Conservation (phyloP, 805 yeast genomes). For the Ogataea nonfermentans region DNA sequence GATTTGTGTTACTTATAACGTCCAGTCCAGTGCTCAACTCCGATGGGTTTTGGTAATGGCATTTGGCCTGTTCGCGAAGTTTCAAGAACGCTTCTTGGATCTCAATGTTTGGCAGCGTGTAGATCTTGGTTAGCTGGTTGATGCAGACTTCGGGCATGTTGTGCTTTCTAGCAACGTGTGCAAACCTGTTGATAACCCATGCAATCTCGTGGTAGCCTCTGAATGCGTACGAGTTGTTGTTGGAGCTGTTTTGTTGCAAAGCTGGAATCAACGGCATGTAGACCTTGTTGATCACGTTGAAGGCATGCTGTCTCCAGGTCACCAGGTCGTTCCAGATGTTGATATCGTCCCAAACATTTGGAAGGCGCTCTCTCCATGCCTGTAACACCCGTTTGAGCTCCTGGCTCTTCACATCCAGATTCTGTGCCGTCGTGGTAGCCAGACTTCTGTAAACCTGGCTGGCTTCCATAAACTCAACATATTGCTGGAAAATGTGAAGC, state of each 20-base stretch:
- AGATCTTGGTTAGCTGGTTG: conserved; percentile 86
- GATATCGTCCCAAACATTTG: conserved; percentile 96
- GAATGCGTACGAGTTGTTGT: conserved; percentile 89
- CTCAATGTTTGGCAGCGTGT: conserved; percentile 94
- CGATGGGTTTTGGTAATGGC: conserved; percentile 88
- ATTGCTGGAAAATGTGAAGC: conserved; percentile 93
- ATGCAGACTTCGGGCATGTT: conserved; percentile 96
- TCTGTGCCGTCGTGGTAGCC: conserved; percentile 86
- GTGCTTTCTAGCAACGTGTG: conserved; percentile 97
- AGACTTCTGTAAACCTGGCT: conserved; percentile 88
- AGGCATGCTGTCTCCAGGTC: conserved; percentile 98
- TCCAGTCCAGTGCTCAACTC: conserved; percentile 94
- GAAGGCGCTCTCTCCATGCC: conserved; percentile 97
- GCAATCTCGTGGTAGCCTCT: conserved; percentile 98
- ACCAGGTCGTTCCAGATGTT: conserved; percentile 97
- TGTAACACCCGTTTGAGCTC: conserved; percentile 92
- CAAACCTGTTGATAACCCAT: conserved; percentile 97
- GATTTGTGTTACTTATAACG: conserved; percentile 92
- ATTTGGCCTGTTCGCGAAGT: conserved; percentile 94
- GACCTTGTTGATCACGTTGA: conserved; percentile 91
- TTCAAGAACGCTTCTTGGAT: conserved; percentile 97
- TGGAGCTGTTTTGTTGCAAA: conserved; percentile 67
- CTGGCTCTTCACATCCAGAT: conserved; percentile 87
- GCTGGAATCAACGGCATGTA: conserved; percentile 91
- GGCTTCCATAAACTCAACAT: conserved; percentile 96